Base-by-base conservation (phyloP, 176 grass and related monocot species). In the Zizania latifolia region DNA sequence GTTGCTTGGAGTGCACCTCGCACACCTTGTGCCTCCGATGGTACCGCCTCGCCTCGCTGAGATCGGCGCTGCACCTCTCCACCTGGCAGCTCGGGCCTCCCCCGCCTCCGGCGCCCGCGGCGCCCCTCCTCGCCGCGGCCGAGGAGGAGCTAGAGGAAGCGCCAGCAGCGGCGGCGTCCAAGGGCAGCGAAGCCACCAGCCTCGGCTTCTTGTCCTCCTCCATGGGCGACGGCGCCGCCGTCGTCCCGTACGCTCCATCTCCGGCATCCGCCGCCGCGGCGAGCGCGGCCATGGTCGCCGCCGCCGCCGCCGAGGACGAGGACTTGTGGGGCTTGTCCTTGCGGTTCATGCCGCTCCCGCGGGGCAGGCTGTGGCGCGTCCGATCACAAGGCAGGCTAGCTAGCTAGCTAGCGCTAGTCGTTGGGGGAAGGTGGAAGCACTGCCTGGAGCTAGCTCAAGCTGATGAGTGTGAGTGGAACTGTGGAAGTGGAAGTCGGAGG, bases 1-100 rank as follows among this genome's bases (percentile, higher is more conserved):
- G 50, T 3, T 89, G 86, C 78, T 94, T 98, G 23, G 86, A 71
- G 74, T 98, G 94, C 32, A 75, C 31, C 84, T 92, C 91, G 66
- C 94, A 98, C 45, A 98, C 94, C 88, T 98, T 98, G 71, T 98
- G 94, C 81, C 94, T 81, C 62, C 82, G 76, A 82, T 94, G 62
- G 84, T 98, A 98, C 12, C 86, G 76, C 86, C 80, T 87, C 19
- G 82, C 91, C 16, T 92, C 88, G 22, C 46, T 62, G 69, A 98
- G 87, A 76, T 98, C 89, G 43, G 68, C 86, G 24, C 82, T 63
- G 86, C 94, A 98, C 81, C 89, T 60, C 57, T 98, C 94, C 37
- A 78, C 94, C 70, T 98, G 88, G 74, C 94, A 98, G 78, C 73
- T 78, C 66, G 86, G 88, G 63, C 60, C 83, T 15, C 55, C 40